Base-by-base conservation (phyloP, 306 rosid genomes). In the Rosa lucieae region DNA sequence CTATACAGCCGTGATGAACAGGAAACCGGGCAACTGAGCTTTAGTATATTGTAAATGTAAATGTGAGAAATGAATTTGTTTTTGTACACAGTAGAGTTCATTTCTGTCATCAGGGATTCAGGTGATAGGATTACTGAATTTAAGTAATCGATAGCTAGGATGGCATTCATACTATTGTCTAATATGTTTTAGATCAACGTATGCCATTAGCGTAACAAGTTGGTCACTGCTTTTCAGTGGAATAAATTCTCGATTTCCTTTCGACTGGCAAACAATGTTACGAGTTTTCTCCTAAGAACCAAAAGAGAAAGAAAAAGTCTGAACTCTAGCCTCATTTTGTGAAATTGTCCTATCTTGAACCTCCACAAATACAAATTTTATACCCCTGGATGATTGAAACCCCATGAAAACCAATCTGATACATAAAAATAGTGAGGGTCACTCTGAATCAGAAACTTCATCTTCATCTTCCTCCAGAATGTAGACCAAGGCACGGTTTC, bases 391-490 rank as follows among this genome's bases (percentile, higher is more conserved):
- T 59, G 37, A 59, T 59, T 59, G 66, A 7, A 5, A 21, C 49
- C 23, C 56, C 77, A 76, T 56, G 13, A 39, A 37, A 15, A 74
- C 10, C 2, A 53, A 43, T 23, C 17, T 8, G 35, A 26, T 67
- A 23, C 67, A 66, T 35, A 5, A 10, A 70, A 67, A 2, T 6
- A 21, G 17, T 39, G 12, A 32, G 1, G 47, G 39, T 85, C 73
- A 88, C 82, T 92, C 99, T 21, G 87, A 43, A 77, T 92, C 97
- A 0, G 97, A 92, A 79, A 82, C 88, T 82, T 90, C 97, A 11
- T 94, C 98, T 79, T 94, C 94, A 73, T 94, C 99, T 86, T 94
- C 99, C 83, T 94, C 98, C 82, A 94, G 83, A 73, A 90, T 92
- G 89, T 92, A 92, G 72, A 94, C 97, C 85, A 89, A 82, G 13